phyloP scores from a whole-genome alignment of 2,329 filamentous ascomycete species.

The Magnaporthiopsis rhizophila region DNA sequence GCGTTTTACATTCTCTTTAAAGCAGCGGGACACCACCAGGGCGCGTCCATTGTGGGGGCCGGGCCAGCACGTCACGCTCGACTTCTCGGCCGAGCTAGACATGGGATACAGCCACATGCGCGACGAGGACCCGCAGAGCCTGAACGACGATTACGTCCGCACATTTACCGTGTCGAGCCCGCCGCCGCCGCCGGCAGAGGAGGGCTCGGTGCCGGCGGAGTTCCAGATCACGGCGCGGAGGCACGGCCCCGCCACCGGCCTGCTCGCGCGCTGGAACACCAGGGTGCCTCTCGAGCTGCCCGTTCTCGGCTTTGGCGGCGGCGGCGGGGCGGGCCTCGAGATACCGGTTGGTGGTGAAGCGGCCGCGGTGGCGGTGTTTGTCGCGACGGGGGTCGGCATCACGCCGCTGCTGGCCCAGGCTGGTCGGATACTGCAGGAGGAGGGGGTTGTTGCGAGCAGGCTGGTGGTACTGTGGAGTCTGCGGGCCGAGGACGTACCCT shows the following conservation, averaged over 20 bases:
- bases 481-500: slow-evolving; percentile 47
- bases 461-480: slow-evolving; percentile 64
- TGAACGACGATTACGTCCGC: slow-evolving; percentile 79
- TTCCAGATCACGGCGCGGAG: slow-evolving; percentile 68
- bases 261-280: slow-evolving; percentile 52
- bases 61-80: slow-evolving; percentile 72
- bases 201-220: slow-evolving; percentile 36
- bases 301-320: slow-evolving; percentile 65
- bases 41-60: slow-evolving; percentile 44
- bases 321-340: slow-evolving; percentile 22
- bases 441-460: slow-evolving; percentile 15
- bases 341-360: slow-evolving; percentile 21
- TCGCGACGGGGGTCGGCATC: slow-evolving; percentile 76
- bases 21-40: slow-evolving; percentile 4
- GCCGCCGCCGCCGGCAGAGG: slow-evolving; percentile 31
- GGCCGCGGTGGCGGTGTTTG: slow-evolving; percentile 42
- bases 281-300: slow-evolving; percentile 51
- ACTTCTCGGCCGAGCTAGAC: slow-evolving; percentile 62
- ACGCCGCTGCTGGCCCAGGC: slow-evolving; percentile 71
- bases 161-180: slow-evolving; percentile 77
- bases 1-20: slow-evolving; percentile 47
- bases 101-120: slow-evolving; percentile 76
- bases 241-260: slow-evolving; percentile 60
- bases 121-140: slow-evolving; percentile 66
- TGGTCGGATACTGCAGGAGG: slow-evolving; percentile 30